phyloP scores from a whole-genome alignment of 305 asterid genomes.

The Rubia occidens region DNA sequence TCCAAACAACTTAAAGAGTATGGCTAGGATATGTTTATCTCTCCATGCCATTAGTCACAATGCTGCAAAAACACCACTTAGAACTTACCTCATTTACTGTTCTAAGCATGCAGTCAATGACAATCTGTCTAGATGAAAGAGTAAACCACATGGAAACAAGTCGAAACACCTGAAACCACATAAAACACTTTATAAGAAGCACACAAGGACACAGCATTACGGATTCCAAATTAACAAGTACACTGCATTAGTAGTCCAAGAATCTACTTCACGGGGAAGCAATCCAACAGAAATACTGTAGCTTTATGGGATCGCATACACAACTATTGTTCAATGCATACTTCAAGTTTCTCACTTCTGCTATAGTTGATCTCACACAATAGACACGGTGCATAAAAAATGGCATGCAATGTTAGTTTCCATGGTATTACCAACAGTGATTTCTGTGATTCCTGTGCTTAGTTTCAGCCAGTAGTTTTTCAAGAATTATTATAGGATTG shows the following conservation, averaged over 20 bases:
- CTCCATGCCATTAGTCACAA: neutral
- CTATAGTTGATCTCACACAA: too few relatives aligned
- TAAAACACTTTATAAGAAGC: neutral
- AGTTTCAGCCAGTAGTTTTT: neutral
- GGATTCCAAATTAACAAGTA: neutral
- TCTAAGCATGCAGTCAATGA: constrained; percentile 67
- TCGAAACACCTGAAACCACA: constrained; percentile 64
- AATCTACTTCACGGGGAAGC: neutral
- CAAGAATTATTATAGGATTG: neutral
- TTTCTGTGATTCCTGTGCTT: neutral
- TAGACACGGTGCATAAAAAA: too few relatives aligned
- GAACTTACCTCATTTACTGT: constrained; percentile 65
- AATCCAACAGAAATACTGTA: neutral
- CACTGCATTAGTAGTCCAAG: neutral
- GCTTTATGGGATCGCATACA: too few relatives aligned
- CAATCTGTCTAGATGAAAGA: constrained; percentile 60
- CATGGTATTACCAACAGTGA: neutral
- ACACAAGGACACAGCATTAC: neutral
- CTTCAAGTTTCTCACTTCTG: too few relatives aligned
- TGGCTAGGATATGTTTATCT: neutral
- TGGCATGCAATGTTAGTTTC: neutral
- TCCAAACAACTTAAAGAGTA: neutral
- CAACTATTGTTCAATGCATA: too few relatives aligned
- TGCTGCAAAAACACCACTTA: constrained; percentile 7
- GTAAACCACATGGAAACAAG: constrained; percentile 95